Evolutionary conservation across 2,329 filamentous ascomycete species (phyloP).

Genomic region (Stemphylium vesicarium): DNA sequence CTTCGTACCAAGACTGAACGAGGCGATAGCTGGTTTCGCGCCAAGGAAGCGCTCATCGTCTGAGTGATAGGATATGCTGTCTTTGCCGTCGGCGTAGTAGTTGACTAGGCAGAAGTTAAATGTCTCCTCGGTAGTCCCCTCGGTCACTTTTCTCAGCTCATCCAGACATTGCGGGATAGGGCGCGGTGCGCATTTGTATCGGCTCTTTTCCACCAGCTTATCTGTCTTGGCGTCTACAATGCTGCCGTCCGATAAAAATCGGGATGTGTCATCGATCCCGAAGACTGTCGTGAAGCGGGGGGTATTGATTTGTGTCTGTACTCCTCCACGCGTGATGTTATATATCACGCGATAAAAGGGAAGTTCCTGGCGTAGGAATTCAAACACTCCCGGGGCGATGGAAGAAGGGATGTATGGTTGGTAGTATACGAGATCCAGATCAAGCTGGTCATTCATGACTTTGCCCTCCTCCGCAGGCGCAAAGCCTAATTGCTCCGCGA

Average conservation of each 20-base stretch:
- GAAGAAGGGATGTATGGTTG: slow-evolving; percentile 71
- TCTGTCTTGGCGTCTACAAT: slow-evolving; percentile 54
- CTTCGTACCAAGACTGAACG: slow-evolving; percentile 73
- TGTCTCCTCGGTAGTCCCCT: slow-evolving; percentile 67
- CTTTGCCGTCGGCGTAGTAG: slow-evolving; percentile 78
- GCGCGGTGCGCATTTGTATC: slow-evolving; percentile 68
- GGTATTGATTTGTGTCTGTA: slow-evolving; percentile 67
- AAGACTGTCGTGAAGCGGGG: slow-evolving; percentile 68
- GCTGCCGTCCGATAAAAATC: slow-evolving; percentile 54
- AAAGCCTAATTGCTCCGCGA: slow-evolving; percentile 52
- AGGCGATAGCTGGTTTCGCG: slow-evolving; percentile 72
- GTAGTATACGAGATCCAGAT: slow-evolving; percentile 78
- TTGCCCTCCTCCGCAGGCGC: slow-evolving; percentile 61
- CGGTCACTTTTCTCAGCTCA: slow-evolving; percentile 65
- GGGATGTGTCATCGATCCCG: slow-evolving; percentile 67
- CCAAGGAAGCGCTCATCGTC: slow-evolving; percentile 83
- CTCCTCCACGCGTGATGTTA: slow-evolving; percentile 69
- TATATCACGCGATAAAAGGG: slow-evolving; percentile 80
- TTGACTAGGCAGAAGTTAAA: slow-evolving; percentile 86
- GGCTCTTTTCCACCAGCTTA: slow-evolving; percentile 50
- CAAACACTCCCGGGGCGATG: slow-evolving; percentile 66
- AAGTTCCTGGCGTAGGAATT: slow-evolving; percentile 72
- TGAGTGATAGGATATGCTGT: slow-evolving; percentile 80
- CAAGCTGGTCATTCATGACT: slow-evolving; percentile 68
- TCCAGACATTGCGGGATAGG: slow-evolving; percentile 76